These are phyloP conservation scores for Aspergillus pseudoviridinutans DNA, from an alignment of 2,329 filamentous ascomycete genomes.

Conservation along the genomic window DNA sequence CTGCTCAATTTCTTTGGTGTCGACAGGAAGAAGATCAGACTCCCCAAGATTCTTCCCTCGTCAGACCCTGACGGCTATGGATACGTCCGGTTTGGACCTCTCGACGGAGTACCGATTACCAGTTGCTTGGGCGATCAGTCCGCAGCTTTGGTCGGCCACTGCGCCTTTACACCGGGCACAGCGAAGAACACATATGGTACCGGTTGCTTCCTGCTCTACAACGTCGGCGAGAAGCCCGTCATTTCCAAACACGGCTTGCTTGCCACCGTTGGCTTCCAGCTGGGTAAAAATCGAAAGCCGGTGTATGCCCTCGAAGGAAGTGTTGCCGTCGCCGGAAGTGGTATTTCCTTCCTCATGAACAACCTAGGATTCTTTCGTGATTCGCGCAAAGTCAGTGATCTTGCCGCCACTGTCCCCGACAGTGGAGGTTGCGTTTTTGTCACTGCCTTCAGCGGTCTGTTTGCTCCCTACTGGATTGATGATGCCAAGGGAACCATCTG, in stretches of 20 bases:
- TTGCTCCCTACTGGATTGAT: conserved; percentile 93
- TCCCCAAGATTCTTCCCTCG: conserved; percentile 81
- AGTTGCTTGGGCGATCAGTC: conserved; percentile 86
- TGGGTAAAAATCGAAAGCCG: conserved; percentile 63
- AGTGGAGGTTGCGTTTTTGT: conserved; percentile 84
- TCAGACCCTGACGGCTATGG: conserved; percentile 73
- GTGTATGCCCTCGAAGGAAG: conserved; percentile 81
- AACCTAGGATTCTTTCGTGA: conserved; percentile 61
- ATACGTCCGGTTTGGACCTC: conserved; percentile 57
- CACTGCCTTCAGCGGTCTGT: conserved; percentile 85
- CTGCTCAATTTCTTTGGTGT: conserved; percentile 77
- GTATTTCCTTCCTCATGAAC: conserved; percentile 70
- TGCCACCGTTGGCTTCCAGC: conserved; percentile 83
- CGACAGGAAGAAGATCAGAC: conserved; percentile 64
- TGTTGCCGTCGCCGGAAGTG: conserved; percentile 76
- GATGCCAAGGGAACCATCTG: conserved; percentile 84
- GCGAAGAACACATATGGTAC: conserved; percentile 93
- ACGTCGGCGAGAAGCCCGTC: conserved; percentile 79
- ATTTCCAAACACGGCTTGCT: conserved; percentile 79
- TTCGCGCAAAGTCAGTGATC: conserved; percentile 60
- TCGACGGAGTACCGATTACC: conserved; percentile 70
- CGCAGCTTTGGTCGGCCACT: conserved; percentile 78
- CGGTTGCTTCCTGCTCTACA: conserved; percentile 85
- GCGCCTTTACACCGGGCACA: conserved; percentile 73
- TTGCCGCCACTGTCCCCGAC: conserved; percentile 63